Evolutionary conservation across 306 rosid species (phyloP).

Genomic region (Cucumis melo): DNA sequence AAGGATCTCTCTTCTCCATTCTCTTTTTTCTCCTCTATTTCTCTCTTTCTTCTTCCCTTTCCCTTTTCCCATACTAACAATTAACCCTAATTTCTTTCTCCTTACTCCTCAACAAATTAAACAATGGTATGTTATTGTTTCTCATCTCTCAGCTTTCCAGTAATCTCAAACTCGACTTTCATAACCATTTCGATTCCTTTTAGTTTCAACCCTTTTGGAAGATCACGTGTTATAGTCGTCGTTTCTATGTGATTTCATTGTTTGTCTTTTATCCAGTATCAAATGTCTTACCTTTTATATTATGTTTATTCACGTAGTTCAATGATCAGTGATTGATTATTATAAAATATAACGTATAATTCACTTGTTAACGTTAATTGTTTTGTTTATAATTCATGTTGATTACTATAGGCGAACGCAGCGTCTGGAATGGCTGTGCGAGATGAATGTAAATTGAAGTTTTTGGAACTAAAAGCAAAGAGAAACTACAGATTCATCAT

Average conservation of each 20-base stretch:
- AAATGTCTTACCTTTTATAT: too few relatives aligned
- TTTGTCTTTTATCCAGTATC: too few relatives aligned
- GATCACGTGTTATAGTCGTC: not conserved
- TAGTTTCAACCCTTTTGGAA: too few relatives aligned
- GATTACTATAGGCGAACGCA: constrained; percentile 27
- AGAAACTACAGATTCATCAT: constrained; percentile 38
- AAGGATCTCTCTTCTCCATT: constrained; percentile 4
- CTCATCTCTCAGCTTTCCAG: not conserved
- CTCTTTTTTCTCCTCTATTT: not conserved
- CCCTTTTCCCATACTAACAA: not conserved
- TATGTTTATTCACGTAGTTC: too few relatives aligned
- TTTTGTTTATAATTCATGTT: not conserved
- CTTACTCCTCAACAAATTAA: not conserved
- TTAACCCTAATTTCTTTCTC: not conserved
- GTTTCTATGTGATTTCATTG: not conserved
- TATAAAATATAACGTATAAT: too few relatives aligned
- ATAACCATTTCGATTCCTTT: not conserved
- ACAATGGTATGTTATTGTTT: not conserved
- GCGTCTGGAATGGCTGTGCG: constrained; percentile 44
- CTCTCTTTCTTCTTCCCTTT: not conserved
- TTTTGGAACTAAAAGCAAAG: constrained; percentile 40
- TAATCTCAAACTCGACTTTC: not conserved
- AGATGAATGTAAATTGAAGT: constrained; percentile 42
- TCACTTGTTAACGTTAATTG: too few relatives aligned
- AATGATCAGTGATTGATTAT: not conserved